Percentiles rank a stretch among this genome's conserved stretches.
phyloP scores from a whole-genome alignment of 164 flowering plant species.

The Macadamia integrifolia region DNA sequence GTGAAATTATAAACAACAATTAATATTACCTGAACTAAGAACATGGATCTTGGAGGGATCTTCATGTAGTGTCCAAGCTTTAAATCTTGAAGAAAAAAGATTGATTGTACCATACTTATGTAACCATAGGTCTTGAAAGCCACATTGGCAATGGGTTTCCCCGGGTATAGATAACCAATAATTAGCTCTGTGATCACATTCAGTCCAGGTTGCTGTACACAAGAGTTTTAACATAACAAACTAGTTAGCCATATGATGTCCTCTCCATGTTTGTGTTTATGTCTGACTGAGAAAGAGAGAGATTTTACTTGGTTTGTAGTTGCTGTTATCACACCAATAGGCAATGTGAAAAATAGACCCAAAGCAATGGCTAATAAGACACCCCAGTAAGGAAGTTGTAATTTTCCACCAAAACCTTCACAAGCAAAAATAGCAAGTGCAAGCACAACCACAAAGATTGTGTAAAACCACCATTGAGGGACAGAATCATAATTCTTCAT shows the following conservation, averaged over 20 bases:
- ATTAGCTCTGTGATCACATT: conserved; percentile 59
- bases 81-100: conserved; percentile 49
- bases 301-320: conserved; percentile 46
- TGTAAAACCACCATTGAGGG: conserved; percentile 61
- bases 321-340: conserved; percentile 50
- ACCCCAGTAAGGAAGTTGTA: conserved; percentile 73
- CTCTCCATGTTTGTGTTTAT: too few species aligned
- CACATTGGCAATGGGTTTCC: conserved; percentile 57
- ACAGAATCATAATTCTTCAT: conserved; percentile 54
- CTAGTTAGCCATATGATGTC: too few species aligned
- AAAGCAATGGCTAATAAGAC: conserved; percentile 33
- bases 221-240: background rate
- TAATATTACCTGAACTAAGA: conserved; percentile 52
- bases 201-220: conserved; percentile 46
- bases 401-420: conserved; percentile 35
- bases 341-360: conserved; percentile 46
- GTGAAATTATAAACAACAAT: too few species aligned
- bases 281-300: too few species aligned
- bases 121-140: conserved; percentile 59
- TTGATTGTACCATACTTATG: conserved; percentile 47
- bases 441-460: conserved; percentile 18
- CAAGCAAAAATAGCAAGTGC: conserved; percentile 34
- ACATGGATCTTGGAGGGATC: conserved; percentile 71
- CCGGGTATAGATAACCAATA: conserved; percentile 58
- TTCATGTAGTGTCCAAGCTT: conserved; percentile 79